A percentile compares a stretch with the other conserved stretches of the same genome.
These are phyloP conservation scores for Coemansia sp. DNA, from an alignment of 192 early-diverging fungal genomes.

Conservation along the genomic window DNA sequence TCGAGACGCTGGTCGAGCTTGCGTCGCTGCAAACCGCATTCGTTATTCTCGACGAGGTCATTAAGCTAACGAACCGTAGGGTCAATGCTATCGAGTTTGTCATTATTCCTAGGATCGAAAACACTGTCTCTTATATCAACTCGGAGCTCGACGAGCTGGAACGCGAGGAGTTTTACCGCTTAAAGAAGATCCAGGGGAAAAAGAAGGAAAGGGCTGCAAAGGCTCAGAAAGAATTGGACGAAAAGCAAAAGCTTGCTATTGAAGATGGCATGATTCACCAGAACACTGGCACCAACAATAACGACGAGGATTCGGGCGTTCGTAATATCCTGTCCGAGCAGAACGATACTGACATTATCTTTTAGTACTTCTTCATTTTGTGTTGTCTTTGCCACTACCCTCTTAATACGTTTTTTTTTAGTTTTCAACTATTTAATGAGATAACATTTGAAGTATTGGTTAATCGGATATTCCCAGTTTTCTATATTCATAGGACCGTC, in stretches of 20 bases:
- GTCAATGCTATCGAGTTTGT: conserved; percentile 99
- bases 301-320: not conserved
- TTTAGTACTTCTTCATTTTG: conserved; percentile 29
- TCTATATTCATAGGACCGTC: too few relatives aligned
- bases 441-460: too few relatives aligned
- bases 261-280: conserved; percentile 9
- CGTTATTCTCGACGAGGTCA: conserved; percentile 98
- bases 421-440: not conserved
- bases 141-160: conserved; percentile 98
- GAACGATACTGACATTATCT: conserved; percentile 61
- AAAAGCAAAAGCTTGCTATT: conserved; percentile 10
- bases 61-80: conserved; percentile 97
- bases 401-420: not conserved
- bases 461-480: too few relatives aligned
- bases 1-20: conserved; percentile 93
- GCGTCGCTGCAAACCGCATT: conserved; percentile 99
- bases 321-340: conserved; percentile 53
- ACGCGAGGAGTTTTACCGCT: conserved; percentile 96
- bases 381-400: not conserved
- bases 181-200: conserved; percentile 98
- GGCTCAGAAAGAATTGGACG: conserved; percentile 40
- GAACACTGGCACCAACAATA: not conserved
- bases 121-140: conserved; percentile 95
- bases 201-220: conserved; percentile 85
- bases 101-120: conserved; percentile 97